These are phyloP conservation scores for Mycena sp. DNA, from an alignment of 1,284 basidiomycete species.

Conservation along the genomic window DNA sequence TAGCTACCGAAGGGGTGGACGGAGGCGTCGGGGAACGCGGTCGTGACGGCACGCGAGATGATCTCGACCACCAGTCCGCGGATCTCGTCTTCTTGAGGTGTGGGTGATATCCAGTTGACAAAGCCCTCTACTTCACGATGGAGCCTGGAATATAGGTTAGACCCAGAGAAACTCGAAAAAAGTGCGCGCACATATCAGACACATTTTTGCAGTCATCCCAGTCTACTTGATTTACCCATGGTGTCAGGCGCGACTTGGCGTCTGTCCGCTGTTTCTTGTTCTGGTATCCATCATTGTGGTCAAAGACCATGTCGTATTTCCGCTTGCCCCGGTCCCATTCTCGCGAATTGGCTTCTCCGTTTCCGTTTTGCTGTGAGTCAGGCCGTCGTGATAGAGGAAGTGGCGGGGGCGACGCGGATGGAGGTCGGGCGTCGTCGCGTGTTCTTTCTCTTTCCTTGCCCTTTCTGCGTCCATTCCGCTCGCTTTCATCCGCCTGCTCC, in stretches of 20 bases:
- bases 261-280: slow-evolving; percentile 69
- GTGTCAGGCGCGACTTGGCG: slow-evolving; percentile 70
- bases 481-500: slow-evolving; percentile 1
- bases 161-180: slow-evolving; percentile 23
- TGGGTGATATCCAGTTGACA: slow-evolving; percentile 89
- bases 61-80: slow-evolving; percentile 81
- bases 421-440: slow-evolving; percentile 1
- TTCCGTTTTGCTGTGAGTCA: neutral
- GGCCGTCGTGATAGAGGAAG: neutral
- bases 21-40: slow-evolving; percentile 81
- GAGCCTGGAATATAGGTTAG: slow-evolving; percentile 58
- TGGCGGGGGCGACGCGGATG: slow-evolving; percentile 13
- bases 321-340: slow-evolving; percentile 49
- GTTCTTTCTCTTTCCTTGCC: slow-evolving; percentile 13
- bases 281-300: slow-evolving; percentile 59
- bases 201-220: slow-evolving; percentile 84
- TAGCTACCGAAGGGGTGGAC: slow-evolving; percentile 94
- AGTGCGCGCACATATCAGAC: slow-evolving; percentile 75
- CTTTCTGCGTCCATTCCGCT: neutral
- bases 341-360: slow-evolving; percentile 31
- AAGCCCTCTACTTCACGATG: slow-evolving; percentile 89
- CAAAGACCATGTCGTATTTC: slow-evolving; percentile 53
- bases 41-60: slow-evolving; percentile 74
- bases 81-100: slow-evolving; percentile 85
- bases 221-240: slow-evolving; percentile 84